Conservation (phyloP, 1,139 yeast species). For the Pichia sp. region DNA sequence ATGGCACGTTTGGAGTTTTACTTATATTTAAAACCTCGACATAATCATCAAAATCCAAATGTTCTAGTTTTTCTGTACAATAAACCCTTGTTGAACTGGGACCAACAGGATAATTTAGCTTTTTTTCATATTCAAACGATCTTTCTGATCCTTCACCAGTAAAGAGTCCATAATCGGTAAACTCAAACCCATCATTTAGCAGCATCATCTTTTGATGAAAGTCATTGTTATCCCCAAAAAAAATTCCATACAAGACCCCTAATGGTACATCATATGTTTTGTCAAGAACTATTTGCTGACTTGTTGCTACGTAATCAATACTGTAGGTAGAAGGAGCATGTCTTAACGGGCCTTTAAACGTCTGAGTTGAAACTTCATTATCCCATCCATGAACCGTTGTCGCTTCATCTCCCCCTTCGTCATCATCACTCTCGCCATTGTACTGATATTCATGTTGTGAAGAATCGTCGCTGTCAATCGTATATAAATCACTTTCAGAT, state of each 20-base stretch:
- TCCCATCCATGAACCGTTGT: conserved; percentile 4
- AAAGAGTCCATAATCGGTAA: conserved; percentile 35
- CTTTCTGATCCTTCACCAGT: conserved; percentile 27
- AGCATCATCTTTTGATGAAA: conserved; percentile 36
- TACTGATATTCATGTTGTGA: conserved; percentile 5
- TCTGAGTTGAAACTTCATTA: conserved; percentile 18
- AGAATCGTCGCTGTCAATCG: conserved; percentile 27
- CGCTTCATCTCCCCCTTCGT: conserved; percentile 15
- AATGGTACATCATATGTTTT: conserved; percentile 35
- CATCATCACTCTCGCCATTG: conserved; percentile 12
- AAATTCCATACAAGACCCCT: conserved; percentile 39
- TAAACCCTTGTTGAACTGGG: conserved; percentile 50
- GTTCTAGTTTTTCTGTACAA: conserved; percentile 37
- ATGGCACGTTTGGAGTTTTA: conserved; percentile 52
- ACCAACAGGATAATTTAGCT: conserved; percentile 46
- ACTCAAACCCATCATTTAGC: conserved; percentile 40
- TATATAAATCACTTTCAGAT: conserved; percentile 29
- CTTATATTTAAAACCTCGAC: conserved; percentile 28
- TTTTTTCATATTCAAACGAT: conserved; percentile 35
- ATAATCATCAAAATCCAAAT: conserved; percentile 26
- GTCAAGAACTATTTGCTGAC: conserved; percentile 28
- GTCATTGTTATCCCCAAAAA: conserved; percentile 37
- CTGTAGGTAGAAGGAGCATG: conserved; percentile 28
- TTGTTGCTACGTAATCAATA: conserved; percentile 17
- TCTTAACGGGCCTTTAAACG: conserved; percentile 33